Evolutionary conservation across 148 eudicot genomes (phyloP), one percentile per base, ranked within the genome.

Genomic region (Fagopyrum tataricum): DNA sequence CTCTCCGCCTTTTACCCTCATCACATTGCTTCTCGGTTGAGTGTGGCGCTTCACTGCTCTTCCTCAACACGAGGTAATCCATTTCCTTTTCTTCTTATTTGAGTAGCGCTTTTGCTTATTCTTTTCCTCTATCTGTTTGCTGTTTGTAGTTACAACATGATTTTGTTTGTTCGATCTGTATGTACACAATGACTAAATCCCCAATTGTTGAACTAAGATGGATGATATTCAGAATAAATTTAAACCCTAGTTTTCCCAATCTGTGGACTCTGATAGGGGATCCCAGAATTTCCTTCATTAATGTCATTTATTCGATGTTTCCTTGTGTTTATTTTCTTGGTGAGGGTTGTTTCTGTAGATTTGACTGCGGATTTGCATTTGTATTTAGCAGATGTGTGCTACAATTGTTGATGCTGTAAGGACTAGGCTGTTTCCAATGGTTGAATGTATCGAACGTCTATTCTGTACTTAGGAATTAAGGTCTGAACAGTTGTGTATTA

Each of bases 11-110:
- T 61, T 61, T 61, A 6, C 67, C 67, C 41, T 61, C 37, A 61
- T 31, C 42, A 61, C 67, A 13, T 61, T 14, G 41, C 41, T 61
- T 61, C 40, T 61, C 67, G 67, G 67, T 61, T 31, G 67, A 61
- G 40, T 61, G 67, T 61, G 67, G 67, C 67, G 67, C 41, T 61
- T 61, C 41, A 61, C 42, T 61, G 31, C 67, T 26, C 67, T 61
- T 61, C 67, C 67, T 61, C 67, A 61, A 26, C 41, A 11, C n/a
- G 17, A 41, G 18, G 31, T 61, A 61, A 24, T 58, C 10, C 64
- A 0, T 58, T 61, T 26, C 67, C 42, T 5, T 61, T 4, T 61
- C 67, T 14, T 61, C 17, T 6, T 61, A n/a, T 61, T 61, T 31
- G 6, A 61, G 31, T 61, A 40, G 26, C 40, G 67, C 40, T 24